Base-by-base conservation (phyloP, 78 protist species). In the Diacronema lutheri region DNA sequence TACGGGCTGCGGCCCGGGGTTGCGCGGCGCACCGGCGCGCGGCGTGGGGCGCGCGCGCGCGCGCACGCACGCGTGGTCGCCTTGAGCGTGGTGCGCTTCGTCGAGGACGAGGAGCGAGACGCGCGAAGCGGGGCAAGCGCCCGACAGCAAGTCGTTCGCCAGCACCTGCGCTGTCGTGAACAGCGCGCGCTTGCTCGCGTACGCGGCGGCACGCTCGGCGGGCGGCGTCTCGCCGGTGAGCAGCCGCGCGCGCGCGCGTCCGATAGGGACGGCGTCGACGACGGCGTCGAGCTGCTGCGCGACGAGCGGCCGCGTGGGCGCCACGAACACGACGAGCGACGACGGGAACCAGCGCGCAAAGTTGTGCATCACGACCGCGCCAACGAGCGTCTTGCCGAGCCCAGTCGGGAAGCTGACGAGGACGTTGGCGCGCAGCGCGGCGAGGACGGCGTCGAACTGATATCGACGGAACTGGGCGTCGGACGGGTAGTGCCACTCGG, bases 301-400 rank as follows among this genome's bases (percentile, higher is more conserved):
- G 12, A 93, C 94, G 50, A 97, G 92, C 25, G 97, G 91, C 68
- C 85, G 62, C 0, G 99, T 96, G 41, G 98, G 99, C 1, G 97
- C 98, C 86, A 97, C 77, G 58, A 97, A 97, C 25, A 97, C 66
- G 29, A 95, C 65, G 40, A 81, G 91, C 44, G 95, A 92, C 0
- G 23, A 41, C 35, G 98, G 98, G 56, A 93, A 97, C 99, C 99
- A 96, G 6, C 95, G 61, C 79, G 79, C 86, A 85, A 35, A 96
- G 86, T 95, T 95, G 74, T 86, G 57, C 96, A 96, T 94, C 35
- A 95, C 86, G 13, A 97, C 96, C 6, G 96, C 94, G 0, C 98
- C 98, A 5, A 97, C 94, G 69, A 96, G 72, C 1, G 99, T 97
- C 89, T 97, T 97, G 23, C 98, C 99, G 26, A 95, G 64, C 35